Base-by-base conservation (phyloP, 208 protist species). In the Herpetomonas samuelpessoai region DNA sequence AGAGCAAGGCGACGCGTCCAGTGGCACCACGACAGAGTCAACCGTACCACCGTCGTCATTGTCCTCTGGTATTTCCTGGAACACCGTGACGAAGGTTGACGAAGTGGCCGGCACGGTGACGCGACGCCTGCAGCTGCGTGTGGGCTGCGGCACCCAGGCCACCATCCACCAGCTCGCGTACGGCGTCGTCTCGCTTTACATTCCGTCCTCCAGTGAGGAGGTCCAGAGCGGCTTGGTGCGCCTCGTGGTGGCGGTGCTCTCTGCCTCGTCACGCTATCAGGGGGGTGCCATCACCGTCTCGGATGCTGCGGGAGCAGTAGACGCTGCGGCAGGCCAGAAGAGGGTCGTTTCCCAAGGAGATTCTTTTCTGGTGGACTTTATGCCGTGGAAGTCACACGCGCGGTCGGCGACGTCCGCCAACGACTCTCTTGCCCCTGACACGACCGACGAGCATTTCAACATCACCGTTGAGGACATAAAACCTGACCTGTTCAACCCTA, bases 11-110 rank as follows among this genome's bases (percentile, higher is more conserved):
- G 35, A 41, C 14, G 14, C 9, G 9, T 18, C 35, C 6, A 18
- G 9, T 14, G 9, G 9, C 35, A 41, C 35, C 35, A 41, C 35
- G 35, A 18, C 35, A 6, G 6, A 6, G 9, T 41, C 35, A 6
- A 14, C 35, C 9, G 6, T 41, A 6, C 14, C 35, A 6, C 14
- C 35, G 9, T 18, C 44, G 44, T 48, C 7, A 9, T 19, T 22
- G 16, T 10, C 19, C 44, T 24, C 16, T 31, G 57, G 7, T 58
- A 76, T 19, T 45, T 71, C 25, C 71, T 81, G 31, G 54, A 75
- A 30, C 72, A 65, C 50, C 45, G 31, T 65, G 44, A 75, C 61
- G 4, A 75, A 60, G 3, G 12, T 56, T 3, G 52, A 53, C 22
- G 48, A 29, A 26, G 29, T 44, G 38, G 21, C 19, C 4, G 38